Base-by-base conservation (phyloP, 441 rosid genomes). In the Iberis amara region DNA sequence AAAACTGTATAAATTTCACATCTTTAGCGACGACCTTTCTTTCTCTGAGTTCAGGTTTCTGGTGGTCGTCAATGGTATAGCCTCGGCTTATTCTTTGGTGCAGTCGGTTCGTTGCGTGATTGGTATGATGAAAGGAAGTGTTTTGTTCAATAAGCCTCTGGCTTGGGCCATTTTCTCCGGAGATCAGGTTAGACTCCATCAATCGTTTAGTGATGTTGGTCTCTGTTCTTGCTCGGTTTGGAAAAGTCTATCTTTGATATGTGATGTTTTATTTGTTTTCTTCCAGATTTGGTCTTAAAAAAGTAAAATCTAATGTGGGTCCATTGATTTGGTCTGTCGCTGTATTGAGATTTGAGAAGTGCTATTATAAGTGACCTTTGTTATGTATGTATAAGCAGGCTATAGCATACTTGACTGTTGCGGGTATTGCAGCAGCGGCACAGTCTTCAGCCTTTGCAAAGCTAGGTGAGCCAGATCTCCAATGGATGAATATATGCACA, bases 111-210 rank as follows among this genome's bases (percentile, higher is more conserved):
- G 96, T 64, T 87, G 95, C 63, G 74, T 71, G 40, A 78, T 81
- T 65, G 71, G 80, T 50, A 62, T 85, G 81, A 59, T 77, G 41
- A 72, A 73, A 64, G 95, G 95, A 55, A 72, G 46, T 56, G 83
- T 75, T 37, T 82, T 87, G 51, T 64, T 79, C 42, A 85, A 59
- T 70, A 87, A 81, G 79, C 83, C 94, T 61, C 58, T 83, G 18
- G 96, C 96, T 61, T 85, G 95, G 95, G 74, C 73, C 56, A 83
- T 87, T 71, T 87, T 91, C 77, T 75, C 79, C 11, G 94, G 85
- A 32, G 96, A 91, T 77, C 98, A 90, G 96, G 98, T 86, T 30
- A 18, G 30, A 28, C 3, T 45, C 26, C 28, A 26, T 52, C 4
- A 24, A 2, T 24, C 27, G 3, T 24, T 24, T 24, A 24, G 27